Evolutionary conservation across 2,329 filamentous ascomycete genomes (phyloP).

Genomic region (Orbilia ellipsospora): DNA sequence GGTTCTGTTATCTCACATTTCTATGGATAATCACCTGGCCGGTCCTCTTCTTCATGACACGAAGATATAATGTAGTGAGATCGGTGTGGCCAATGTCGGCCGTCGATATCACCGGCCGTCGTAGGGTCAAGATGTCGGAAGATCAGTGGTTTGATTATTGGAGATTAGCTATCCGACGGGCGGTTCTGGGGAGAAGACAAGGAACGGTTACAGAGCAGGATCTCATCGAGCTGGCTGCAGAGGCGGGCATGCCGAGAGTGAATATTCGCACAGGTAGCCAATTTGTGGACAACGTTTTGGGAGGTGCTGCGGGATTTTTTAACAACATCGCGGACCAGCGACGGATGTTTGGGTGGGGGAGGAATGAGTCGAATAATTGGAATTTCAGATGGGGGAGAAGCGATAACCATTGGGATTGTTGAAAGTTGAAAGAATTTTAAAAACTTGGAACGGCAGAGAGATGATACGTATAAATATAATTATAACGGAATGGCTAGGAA

Average conservation of each 20-base stretch:
- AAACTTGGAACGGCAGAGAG: background rate
- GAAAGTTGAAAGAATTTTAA: background rate
- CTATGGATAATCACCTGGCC: constrained; percentile 79
- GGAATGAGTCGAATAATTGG: constrained; percentile 27
- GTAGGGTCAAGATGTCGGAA: constrained; percentile 62
- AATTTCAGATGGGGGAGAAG: constrained; percentile 43
- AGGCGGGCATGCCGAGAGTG: constrained; percentile 62
- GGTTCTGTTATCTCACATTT: constrained; percentile 74
- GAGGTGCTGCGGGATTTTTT: constrained; percentile 36
- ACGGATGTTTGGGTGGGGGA: constrained; percentile 35
- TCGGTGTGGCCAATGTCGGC: constrained; percentile 67
- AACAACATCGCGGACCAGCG: constrained; percentile 43
- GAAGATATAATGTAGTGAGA: constrained; percentile 73
- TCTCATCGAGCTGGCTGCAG: constrained; percentile 64
- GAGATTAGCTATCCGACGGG: constrained; percentile 70
- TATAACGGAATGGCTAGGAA: constrained; percentile 8
- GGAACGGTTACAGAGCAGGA: constrained; percentile 70
- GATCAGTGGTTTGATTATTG: constrained; percentile 73
- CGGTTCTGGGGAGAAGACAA: constrained; percentile 70
- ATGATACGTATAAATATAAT: background rate
- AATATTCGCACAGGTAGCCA: constrained; percentile 46
- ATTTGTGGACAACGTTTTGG: constrained; percentile 33
- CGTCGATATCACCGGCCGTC: constrained; percentile 37
- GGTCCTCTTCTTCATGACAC: constrained; percentile 74
- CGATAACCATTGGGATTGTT: constrained; percentile 39